Evolutionary conservation across 768 basidiomycete genomes (phyloP), one percentile per base, ranked within the genome.

Genomic region (Trichaptum fuscoviolaceum): DNA sequence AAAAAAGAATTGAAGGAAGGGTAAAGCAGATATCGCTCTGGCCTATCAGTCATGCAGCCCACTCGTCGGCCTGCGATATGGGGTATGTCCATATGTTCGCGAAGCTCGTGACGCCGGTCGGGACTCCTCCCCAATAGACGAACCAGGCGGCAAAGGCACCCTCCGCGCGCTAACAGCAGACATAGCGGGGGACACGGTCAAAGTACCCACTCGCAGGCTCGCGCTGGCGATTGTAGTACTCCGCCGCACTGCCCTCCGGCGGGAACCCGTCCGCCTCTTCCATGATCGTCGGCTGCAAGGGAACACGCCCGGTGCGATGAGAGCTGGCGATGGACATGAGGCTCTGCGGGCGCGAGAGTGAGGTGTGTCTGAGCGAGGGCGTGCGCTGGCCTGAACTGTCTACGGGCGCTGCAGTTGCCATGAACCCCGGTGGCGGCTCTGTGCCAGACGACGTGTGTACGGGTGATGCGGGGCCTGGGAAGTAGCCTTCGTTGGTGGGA

Each of bases 351-450:
- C 42, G 42, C 6, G 42, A 52, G 42, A 15, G 42, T 12, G 42
- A 52, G 42, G 42, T 20, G 42, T 52, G 59, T 12, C 59, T 5
- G 59, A 25, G 59, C 59, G 59, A 61, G 25, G 59, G 59, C 15
- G 24, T 34, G 59, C 59, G 59, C 59, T 61, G 59, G 12, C 25
- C 59, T n/a, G n/a, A n/a, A n/a, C n/a, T n/a, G 59, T 25, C 12
- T 17, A 9, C 23, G 24, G 59, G 30, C 59, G 59, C 10, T 24
- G 59, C 30, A 9, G 59, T 24, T 3, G 15, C 42, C 42, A 52
- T 52, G 42, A 52, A 52, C 15, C 42, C 42, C 20, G 42, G 42
- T 20, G 42, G 42, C 42, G 42, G 42, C 42, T 52, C 15, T 20
- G 2, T 20, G 42, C 42, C 42, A 52, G 15, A 15, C 10, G 20